Evolutionary conservation across 2,329 filamentous ascomycete genomes (phyloP).

Genomic region (Lanzia echinophila): DNA sequence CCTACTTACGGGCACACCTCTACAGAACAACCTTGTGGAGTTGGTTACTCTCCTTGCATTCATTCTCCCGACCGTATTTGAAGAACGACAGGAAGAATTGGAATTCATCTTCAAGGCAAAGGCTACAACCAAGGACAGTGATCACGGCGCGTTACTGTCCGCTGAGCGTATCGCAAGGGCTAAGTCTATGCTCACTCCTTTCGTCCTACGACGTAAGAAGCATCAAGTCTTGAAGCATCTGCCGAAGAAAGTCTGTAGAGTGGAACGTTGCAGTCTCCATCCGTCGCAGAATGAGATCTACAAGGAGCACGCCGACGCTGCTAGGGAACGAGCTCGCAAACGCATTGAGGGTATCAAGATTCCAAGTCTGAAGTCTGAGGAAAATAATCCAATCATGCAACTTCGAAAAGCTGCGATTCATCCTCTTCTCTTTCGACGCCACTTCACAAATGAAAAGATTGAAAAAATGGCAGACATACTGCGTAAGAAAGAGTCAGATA

Average conservation of each 20-base stretch:
- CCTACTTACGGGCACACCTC: slow-evolving; percentile 80
- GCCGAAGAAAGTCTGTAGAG: slow-evolving; percentile 68
- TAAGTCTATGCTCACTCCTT: slow-evolving; percentile 87
- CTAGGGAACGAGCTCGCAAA: slow-evolving; percentile 51
- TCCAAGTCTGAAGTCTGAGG: slow-evolving; percentile 43
- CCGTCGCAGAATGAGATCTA: slow-evolving; percentile 68
- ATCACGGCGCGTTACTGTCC: slow-evolving; percentile 77
- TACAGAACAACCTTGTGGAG: slow-evolving; percentile 93
- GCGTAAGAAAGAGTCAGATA: slow-evolving; percentile 58
- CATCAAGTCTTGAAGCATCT: slow-evolving; percentile 81
- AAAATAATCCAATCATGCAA: slow-evolving; percentile 77
- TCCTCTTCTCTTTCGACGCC: slow-evolving; percentile 75
- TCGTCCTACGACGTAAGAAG: slow-evolving; percentile 91
- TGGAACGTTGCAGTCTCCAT: slow-evolving; percentile 78
- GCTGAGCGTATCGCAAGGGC: slow-evolving; percentile 81
- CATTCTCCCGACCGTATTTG: slow-evolving; percentile 81
- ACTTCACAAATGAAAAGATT: slow-evolving; percentile 70
- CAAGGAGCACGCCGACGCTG: slow-evolving; percentile 57
- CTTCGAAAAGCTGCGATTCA: slow-evolving; percentile 90
- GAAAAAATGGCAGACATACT: slow-evolving; percentile 72
- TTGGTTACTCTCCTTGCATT: slow-evolving; percentile 88
- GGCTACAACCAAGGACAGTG: slow-evolving; percentile 71
- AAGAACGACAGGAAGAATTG: slow-evolving; percentile 69
- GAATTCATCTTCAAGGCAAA: slow-evolving; percentile 87
- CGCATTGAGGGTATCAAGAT: slow-evolving; percentile 45